Conservation (phyloP, 1,139 yeast species). For the Blastobotrys elegans region DNA sequence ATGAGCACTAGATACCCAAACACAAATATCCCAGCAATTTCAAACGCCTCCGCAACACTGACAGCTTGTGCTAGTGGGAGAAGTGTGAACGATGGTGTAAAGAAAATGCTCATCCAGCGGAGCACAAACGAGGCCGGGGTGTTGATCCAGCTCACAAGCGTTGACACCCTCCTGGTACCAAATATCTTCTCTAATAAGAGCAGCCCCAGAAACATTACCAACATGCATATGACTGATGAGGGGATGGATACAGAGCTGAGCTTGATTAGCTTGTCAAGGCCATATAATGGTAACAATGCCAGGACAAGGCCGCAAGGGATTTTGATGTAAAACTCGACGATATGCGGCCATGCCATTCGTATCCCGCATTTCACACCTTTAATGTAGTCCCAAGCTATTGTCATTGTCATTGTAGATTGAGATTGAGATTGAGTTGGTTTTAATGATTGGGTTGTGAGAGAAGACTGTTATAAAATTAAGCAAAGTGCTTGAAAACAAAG, state of each 20-base stretch:
- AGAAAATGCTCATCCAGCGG: slow-evolving; percentile 73
- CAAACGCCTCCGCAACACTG: slow-evolving; percentile 61
- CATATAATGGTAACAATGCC: slow-evolving; percentile 50
- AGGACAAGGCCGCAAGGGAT: slow-evolving; percentile 23
- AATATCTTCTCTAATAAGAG: slow-evolving; percentile 35
- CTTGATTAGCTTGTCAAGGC: slow-evolving; percentile 51
- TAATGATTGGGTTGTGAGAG: neutral
- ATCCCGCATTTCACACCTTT: slow-evolving; percentile 6
- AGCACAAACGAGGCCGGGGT: slow-evolving; percentile 66
- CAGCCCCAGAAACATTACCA: slow-evolving; percentile 50
- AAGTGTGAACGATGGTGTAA: slow-evolving; percentile 70
- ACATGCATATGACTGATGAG: slow-evolving; percentile 71
- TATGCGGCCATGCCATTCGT: slow-evolving; percentile 7
- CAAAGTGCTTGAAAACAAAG: too few species aligned
- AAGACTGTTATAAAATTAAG: too few species aligned
- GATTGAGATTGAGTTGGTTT: neutral
- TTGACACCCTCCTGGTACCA: slow-evolving; percentile 40
- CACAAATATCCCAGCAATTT: slow-evolving; percentile 68
- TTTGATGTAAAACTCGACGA: slow-evolving; percentile 14
- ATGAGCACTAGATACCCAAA: slow-evolving; percentile 56
- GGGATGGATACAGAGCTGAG: slow-evolving; percentile 59
- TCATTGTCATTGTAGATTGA: neutral
- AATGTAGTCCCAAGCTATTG: neutral
- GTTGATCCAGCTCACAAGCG: slow-evolving; percentile 45
- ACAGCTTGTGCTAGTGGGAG: slow-evolving; percentile 64